phyloP scores from a whole-genome alignment of 257 asterid genomes.

The Solanum microdontum region DNA sequence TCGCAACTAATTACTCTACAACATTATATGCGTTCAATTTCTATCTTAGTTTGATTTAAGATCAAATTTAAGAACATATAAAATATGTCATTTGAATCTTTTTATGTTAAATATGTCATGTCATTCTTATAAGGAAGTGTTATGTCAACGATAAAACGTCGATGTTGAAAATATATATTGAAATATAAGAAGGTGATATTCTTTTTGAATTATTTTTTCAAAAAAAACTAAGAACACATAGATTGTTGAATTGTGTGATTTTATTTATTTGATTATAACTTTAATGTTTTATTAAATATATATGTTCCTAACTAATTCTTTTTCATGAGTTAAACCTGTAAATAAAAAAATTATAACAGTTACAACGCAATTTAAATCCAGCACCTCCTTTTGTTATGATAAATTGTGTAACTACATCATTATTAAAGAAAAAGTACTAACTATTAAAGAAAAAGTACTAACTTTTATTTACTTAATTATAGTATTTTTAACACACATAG shows the following conservation, averaged over 20 bases:
- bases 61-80: not conserved
- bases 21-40: not conserved
- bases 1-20: not conserved
- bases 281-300: not conserved
- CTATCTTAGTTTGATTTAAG: not conserved
- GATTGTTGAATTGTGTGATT: not conserved
- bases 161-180: not conserved
- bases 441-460: not conserved
- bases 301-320: not conserved
- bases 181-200: not conserved
- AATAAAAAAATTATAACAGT: not conserved
- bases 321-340: not conserved
- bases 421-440: not conserved
- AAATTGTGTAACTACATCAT: not conserved
- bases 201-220: too few species aligned
- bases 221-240: not conserved
- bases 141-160: not conserved
- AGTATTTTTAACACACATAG: not conserved
- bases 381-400: not conserved
- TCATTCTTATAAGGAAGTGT: not conserved
- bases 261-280: not conserved
- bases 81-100: not conserved
- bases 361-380: not conserved
- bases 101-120: not conserved
- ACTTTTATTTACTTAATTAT: not conserved